phyloP scores from a whole-genome alignment of 2,329 filamentous ascomycete genomes.

The Aspergillus fructus region DNA sequence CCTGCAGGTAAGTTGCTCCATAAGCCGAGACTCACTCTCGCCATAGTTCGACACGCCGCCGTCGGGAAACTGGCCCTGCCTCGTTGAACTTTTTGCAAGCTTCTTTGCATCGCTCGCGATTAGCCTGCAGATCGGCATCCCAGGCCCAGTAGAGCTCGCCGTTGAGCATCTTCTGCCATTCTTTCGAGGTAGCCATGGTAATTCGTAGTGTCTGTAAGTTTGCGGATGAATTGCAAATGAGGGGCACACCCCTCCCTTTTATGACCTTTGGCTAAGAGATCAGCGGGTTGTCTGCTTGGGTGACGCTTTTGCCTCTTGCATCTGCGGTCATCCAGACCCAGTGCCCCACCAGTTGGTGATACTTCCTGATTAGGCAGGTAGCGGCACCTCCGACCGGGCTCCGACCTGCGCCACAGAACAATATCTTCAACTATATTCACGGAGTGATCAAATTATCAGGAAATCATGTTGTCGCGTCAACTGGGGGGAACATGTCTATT shows the following conservation, averaged over 20 bases:
- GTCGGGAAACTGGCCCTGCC: conserved; percentile 21
- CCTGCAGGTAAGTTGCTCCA: no score
- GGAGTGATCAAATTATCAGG: conserved; percentile 24
- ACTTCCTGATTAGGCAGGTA: conserved; percentile 14
- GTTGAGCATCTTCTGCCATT: conserved; percentile 30
- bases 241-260: neutral
- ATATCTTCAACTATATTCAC: neutral
- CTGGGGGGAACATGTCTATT: conserved; percentile 23
- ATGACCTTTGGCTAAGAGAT: neutral
- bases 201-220: no score
- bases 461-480: conserved; percentile 29
- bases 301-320: neutral
- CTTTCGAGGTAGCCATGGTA: conserved; percentile 24
- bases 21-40: conserved; percentile 19
- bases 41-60: conserved; percentile 26
- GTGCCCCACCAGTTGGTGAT: conserved; percentile 5
- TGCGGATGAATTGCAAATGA: neutral
- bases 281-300: neutral
- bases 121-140: conserved; percentile 28
- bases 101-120: conserved; percentile 26
- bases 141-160: conserved; percentile 28
- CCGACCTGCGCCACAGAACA: no score
- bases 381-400: neutral
- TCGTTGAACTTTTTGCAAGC: conserved; percentile 28
- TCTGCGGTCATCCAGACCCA: no score